Evolutionary conservation across 129 eudicot genomes (phyloP).

Genomic region (Flaveria brownii): DNA sequence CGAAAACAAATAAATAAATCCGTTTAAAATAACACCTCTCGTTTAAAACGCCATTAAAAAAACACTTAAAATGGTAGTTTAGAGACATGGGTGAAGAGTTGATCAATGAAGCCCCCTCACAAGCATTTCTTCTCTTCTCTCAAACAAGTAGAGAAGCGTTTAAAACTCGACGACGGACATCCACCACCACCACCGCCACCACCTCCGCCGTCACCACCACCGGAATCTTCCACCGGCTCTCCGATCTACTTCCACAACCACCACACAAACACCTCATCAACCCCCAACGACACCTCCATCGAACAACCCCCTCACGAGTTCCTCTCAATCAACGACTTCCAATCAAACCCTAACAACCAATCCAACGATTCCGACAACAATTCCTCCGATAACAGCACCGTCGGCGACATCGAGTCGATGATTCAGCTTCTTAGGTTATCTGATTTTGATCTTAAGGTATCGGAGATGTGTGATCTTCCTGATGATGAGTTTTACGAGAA

Average conservation of each 20-base stretch:
- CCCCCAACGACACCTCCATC: conserved; percentile 43
- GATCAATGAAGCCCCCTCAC: conserved; percentile 31
- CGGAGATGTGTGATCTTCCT: conserved; percentile 21
- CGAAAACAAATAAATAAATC: too few species aligned
- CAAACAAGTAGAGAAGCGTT: conserved; percentile 63
- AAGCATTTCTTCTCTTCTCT: conserved; percentile 71
- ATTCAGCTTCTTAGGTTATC: conserved; percentile 55
- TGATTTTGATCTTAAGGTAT: conserved; percentile 35
- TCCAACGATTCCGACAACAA: conserved; percentile 7
- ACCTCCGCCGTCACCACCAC: conserved; percentile 19
- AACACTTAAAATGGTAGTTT: too few species aligned
- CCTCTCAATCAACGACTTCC: conserved; percentile 39
- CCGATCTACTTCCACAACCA: conserved; percentile 56
- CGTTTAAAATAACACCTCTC: too few species aligned
- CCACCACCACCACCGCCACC: conserved; percentile 25
- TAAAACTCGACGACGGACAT: conserved; percentile 48
- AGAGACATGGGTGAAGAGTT: too few species aligned
- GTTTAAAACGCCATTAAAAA: too few species aligned
- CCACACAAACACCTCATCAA: conserved; percentile 38
- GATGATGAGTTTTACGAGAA: conserved; percentile 65
- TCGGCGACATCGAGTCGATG: conserved; percentile 50
- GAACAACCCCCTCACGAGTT: conserved; percentile 59
- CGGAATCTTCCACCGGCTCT: conserved; percentile 49
- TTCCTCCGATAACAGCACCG: background rate
- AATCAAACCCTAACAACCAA: conserved; percentile 35